phyloP scores from a whole-genome alignment of 73 alveolate genomes.

The Paramecium octaurelia region DNA sequence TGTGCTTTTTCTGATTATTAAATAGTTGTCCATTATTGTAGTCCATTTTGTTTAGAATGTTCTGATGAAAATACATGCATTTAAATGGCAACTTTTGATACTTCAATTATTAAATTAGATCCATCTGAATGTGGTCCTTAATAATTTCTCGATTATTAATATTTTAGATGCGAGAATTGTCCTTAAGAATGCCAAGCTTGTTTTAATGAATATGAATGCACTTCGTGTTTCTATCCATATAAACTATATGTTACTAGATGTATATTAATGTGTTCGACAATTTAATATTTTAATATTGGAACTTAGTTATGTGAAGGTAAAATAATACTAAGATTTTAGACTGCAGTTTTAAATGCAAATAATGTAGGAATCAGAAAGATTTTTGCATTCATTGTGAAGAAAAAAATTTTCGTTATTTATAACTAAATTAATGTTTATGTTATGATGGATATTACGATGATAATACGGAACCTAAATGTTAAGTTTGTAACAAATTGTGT shows the following conservation, averaged over 20 bases:
- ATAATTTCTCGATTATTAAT: neutral
- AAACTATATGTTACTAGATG: neutral
- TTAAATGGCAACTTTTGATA: neutral
- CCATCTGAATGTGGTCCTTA: neutral
- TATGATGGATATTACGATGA: neutral
- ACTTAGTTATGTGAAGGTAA: too few species aligned
- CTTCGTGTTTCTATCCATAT: neutral
- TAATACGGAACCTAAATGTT: neutral
- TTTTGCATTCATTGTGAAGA: neutral
- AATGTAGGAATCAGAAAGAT: neutral
- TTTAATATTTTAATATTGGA: neutral
- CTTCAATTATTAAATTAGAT: neutral
- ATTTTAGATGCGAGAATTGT: neutral
- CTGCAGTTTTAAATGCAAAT: neutral
- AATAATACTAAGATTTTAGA: neutral
- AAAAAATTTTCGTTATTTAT: neutral
- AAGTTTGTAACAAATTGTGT: neutral
- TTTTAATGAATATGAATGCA: neutral
- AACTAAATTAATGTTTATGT: neutral
- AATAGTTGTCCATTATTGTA: neutral
- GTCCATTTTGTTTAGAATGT: neutral
- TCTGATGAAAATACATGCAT: neutral
- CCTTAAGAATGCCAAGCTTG: neutral
- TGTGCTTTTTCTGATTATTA: neutral
- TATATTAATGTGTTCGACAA: neutral